Evolutionary conservation across 129 eudicot species (phyloP).

Genomic region (Oenanthe sinensis): DNA sequence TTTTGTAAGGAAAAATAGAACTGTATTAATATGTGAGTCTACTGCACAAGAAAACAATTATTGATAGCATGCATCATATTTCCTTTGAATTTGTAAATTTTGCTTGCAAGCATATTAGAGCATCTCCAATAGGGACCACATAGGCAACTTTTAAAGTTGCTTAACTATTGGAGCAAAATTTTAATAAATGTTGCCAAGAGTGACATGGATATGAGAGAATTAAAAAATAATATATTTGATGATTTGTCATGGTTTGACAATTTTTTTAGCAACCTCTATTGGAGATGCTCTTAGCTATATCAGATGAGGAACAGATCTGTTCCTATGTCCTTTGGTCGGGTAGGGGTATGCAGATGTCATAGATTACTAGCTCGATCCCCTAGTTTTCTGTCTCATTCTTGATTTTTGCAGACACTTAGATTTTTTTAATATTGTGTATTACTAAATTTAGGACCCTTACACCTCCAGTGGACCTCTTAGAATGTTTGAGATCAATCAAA

Average conservation of each 20-base stretch:
- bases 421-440: not conserved
- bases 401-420: not conserved
- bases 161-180: too few species aligned
- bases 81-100: not conserved
- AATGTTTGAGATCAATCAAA: constrained; percentile 65
- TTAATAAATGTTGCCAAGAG: too few species aligned
- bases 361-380: not conserved
- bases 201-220: too few species aligned
- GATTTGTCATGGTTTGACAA: too few species aligned
- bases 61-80: not conserved
- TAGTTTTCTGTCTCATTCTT: not conserved
- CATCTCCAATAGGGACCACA: too few species aligned
- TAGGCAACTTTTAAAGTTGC: too few species aligned
- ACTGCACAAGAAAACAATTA: not conserved
- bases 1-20: not conserved
- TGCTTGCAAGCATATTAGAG: not conserved
- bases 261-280: too few species aligned
- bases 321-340: not conserved
- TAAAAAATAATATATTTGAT: too few species aligned
- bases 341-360: not conserved
- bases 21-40: not conserved
- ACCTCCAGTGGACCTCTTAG: constrained; percentile 65
- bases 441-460: constrained; percentile 56
- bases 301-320: too few species aligned
- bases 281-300: too few species aligned